phyloP scores from a whole-genome alignment of 305 asterid species.

The Rubia occidens region DNA sequence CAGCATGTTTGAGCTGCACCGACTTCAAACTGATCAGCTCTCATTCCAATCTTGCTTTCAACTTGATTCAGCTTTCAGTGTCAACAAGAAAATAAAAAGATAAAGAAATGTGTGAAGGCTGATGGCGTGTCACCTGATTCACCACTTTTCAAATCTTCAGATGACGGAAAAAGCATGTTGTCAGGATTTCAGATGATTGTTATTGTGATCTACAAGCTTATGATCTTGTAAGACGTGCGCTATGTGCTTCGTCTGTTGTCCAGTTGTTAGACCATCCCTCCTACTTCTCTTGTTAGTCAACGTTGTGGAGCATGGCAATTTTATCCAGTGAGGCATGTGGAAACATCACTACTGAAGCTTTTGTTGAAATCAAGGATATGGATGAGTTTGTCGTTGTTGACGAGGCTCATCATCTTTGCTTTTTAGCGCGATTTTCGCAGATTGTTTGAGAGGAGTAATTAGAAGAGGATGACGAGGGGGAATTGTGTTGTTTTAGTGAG shows the following conservation, averaged over 20 bases:
- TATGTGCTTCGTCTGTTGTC: not conserved
- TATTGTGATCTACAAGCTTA: conserved; percentile 70
- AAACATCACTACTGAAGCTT: not conserved
- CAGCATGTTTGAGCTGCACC: too few relatives aligned
- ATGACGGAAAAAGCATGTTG: conserved; percentile 90
- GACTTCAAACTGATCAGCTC: too few relatives aligned
- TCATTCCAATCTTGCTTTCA: too few relatives aligned
- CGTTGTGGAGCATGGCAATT: not conserved
- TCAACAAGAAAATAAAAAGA: conserved; percentile 74
- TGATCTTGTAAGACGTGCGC: conserved; percentile 59
- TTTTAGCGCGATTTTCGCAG: too few relatives aligned
- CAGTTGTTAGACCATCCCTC: not conserved
- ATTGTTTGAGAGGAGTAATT: too few relatives aligned
- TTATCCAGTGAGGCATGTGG: not conserved
- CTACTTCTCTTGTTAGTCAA: not conserved
- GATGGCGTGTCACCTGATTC: conserved; percentile 67
- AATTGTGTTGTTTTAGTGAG: too few relatives aligned
- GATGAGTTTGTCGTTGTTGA: too few relatives aligned
- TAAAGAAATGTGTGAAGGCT: conserved; percentile 65
- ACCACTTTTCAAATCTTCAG: conserved; percentile 67
- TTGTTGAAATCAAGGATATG: too few relatives aligned
- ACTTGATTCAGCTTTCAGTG: conserved; percentile 26
- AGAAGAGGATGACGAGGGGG: too few relatives aligned
- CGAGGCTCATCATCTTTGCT: too few relatives aligned
- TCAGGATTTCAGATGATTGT: conserved; percentile 94